phyloP scores from a whole-genome alignment of 2,329 filamentous ascomycete genomes.

The Botryotinia narcissicola region DNA sequence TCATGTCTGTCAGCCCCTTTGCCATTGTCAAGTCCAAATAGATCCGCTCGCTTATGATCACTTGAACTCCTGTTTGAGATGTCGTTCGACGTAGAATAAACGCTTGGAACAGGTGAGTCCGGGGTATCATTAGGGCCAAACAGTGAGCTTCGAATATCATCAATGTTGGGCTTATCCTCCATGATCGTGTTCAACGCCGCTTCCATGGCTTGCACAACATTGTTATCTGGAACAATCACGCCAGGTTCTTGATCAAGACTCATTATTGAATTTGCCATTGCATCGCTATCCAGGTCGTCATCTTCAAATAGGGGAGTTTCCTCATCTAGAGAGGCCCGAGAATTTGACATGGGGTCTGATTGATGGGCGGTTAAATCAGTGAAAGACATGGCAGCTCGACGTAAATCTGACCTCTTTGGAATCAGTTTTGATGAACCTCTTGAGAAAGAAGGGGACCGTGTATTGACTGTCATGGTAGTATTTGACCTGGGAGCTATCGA shows the following conservation, averaged over 20 bases:
- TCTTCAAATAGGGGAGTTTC: constrained; percentile 72
- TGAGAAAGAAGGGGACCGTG: constrained; percentile 44
- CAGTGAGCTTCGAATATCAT: constrained; percentile 64
- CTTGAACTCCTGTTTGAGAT: constrained; percentile 62
- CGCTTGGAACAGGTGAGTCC: constrained; percentile 47
- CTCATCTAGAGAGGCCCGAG: constrained; percentile 71
- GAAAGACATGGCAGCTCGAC: constrained; percentile 59
- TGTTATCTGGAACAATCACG: constrained; percentile 62
- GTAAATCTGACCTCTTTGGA: constrained; percentile 50
- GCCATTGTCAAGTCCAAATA: constrained; percentile 40
- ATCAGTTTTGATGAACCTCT: constrained; percentile 49
- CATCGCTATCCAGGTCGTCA: constrained; percentile 71
- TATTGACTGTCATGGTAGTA: constrained; percentile 39
- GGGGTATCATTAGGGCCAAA: constrained; percentile 53
- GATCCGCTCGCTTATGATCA: constrained; percentile 50
- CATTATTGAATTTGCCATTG: constrained; percentile 66
- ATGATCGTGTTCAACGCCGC: constrained; percentile 89
- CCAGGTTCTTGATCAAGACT: constrained; percentile 74
- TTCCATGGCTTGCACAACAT: constrained; percentile 90
- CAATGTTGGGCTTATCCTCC: constrained; percentile 69
- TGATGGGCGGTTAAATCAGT: constrained; percentile 54
- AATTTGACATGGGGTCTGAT: constrained; percentile 38
- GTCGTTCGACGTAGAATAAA: constrained; percentile 52
- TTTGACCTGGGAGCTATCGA: constrained; percentile 27
- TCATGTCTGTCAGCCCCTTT: constrained; percentile 53